A percentile compares a stretch with the other conserved stretches of the same genome.
Evolutionary conservation across 352 stramenopile species (phyloP).

Genomic region (Pythium dissimile): DNA sequence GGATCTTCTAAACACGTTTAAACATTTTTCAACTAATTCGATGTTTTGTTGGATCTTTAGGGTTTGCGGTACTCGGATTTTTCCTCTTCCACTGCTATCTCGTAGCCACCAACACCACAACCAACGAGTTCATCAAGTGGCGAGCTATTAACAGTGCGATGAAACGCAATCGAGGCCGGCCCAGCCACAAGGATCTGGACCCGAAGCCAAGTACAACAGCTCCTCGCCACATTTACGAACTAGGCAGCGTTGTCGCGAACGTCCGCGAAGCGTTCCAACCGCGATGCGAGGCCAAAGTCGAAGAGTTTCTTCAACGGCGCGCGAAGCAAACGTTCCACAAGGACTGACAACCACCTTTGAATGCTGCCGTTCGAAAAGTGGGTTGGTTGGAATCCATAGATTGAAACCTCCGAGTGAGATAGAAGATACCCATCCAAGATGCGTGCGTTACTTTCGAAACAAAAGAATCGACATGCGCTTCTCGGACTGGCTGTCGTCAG

Average conservation of each 20-base stretch:
- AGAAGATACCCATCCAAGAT: too few species aligned
- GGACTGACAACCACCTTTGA: background rate
- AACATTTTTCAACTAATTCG: background rate
- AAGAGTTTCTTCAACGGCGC: constrained; percentile 1
- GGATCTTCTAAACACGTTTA: background rate
- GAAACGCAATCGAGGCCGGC: background rate
- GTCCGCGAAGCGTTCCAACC: constrained; percentile 16
- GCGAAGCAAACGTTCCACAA: constrained; percentile 1
- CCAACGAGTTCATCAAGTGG: constrained; percentile 78
- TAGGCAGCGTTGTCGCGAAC: constrained; percentile 8
- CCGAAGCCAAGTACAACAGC: background rate
- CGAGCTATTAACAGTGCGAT: constrained; percentile 15
- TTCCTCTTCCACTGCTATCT: constrained; percentile 52
- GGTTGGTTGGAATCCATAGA: too few species aligned
- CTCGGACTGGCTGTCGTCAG: too few species aligned
- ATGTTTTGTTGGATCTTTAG: constrained; percentile 11
- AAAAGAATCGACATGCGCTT: too few species aligned
- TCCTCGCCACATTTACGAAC: constrained; percentile 20
- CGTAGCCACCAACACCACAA: constrained; percentile 52
- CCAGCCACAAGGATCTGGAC: background rate
- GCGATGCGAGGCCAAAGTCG: constrained; percentile 9
- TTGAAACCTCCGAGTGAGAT: too few species aligned
- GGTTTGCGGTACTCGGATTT: constrained; percentile 41
- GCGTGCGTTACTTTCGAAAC: too few species aligned
- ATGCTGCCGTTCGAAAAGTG: background rate